Evolutionary conservation across 2,329 filamentous ascomycete genomes (phyloP), one percentile per base, ranked within the genome.

Genomic region (Pestalotiopsis sp.): DNA sequence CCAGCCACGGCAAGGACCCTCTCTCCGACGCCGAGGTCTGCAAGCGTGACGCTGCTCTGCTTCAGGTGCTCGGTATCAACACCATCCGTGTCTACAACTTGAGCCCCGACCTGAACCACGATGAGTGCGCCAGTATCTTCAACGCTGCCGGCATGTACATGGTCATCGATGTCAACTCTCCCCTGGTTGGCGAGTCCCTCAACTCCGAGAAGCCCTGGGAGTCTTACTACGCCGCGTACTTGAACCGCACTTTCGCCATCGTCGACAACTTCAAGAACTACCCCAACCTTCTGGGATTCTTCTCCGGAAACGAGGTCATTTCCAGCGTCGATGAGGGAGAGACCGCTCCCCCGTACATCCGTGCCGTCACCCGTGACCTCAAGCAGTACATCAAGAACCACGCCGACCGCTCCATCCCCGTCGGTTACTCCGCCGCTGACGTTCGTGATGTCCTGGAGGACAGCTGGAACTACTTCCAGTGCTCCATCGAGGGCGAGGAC

Each of bases 361-460:
- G 90, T 80, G 92, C 92, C 71, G 89, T 93, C 71, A 94, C 91
- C 61, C 91, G 92, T 76, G 92, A 95, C 80, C 85, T 95, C 79
- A 94, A 93, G 85, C 91, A 90, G 78, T 95, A 95, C 84, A 90
- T 94, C 82, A 88, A 90, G 81, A 90, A 90, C 77, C 89, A 92
- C 77, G 83, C 87, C 70, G 85, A 89, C 77, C 91, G 92, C 74
- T 74, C 82, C 70, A 92, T 95, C 72, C 92, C 92, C 25, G 91
- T 94, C 69, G 92, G 92, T 59, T 95, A 95, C 85, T 94, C 92
- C 6, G 92, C 92, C 69, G 92, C 92, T 63, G 92, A 95, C 78
- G 93, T 95, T 58, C 90, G 92, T 70, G 82, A 87, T 1, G 89
- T 93, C 58, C 87, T 95, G 27, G 85, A 90, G 77, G 93, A 95